These are phyloP conservation scores for Irpex sp. DNA, from an alignment of 1,284 basidiomycete genomes.

Conservation along the genomic window DNA sequence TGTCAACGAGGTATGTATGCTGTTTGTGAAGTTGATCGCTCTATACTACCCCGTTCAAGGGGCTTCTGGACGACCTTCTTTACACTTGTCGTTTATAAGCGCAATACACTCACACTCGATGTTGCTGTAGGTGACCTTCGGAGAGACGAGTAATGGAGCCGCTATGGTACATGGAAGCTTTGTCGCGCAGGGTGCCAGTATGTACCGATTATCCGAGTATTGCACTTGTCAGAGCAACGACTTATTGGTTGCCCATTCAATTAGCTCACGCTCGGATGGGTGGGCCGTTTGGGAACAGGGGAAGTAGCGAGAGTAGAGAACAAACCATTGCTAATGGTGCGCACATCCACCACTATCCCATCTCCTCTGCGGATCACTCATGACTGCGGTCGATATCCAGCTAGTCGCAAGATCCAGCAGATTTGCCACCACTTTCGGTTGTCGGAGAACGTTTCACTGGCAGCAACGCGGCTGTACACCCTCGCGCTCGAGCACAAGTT, in stretches of 20 bases:
- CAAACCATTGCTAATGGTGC: constrained; percentile 86
- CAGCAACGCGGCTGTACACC: constrained; percentile 87
- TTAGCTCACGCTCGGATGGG: constrained; percentile 76
- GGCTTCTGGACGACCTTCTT: no score
- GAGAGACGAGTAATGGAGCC: constrained; percentile 88
- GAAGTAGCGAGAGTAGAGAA: constrained; percentile 76
- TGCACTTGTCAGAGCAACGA: neutral
- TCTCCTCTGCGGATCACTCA: neutral
- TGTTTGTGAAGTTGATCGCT: neutral
- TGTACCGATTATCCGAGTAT: constrained; percentile 31
- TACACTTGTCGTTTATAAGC: no score
- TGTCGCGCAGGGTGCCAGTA: constrained; percentile 90
- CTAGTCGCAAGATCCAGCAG: constrained; percentile 77
- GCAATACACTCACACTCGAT: no score
- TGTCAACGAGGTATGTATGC: constrained; percentile 58
- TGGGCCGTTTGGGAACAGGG: constrained; percentile 77
- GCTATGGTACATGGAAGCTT: constrained; percentile 96
- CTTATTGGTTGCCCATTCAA: neutral
- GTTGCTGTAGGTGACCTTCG: constrained; percentile 73
- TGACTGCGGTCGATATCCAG: no score
- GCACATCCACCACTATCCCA: no score
- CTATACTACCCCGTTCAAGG: neutral
- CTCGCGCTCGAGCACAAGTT: constrained; percentile 94
- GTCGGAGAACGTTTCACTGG: constrained; percentile 75
- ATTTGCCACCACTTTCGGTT: constrained; percentile 80